Percentiles rank a stretch among this genome's conserved stretches.
These are phyloP conservation scores for Solanum verrucosum DNA, from an alignment of 257 asterid genomes.

Conservation along the genomic window DNA sequence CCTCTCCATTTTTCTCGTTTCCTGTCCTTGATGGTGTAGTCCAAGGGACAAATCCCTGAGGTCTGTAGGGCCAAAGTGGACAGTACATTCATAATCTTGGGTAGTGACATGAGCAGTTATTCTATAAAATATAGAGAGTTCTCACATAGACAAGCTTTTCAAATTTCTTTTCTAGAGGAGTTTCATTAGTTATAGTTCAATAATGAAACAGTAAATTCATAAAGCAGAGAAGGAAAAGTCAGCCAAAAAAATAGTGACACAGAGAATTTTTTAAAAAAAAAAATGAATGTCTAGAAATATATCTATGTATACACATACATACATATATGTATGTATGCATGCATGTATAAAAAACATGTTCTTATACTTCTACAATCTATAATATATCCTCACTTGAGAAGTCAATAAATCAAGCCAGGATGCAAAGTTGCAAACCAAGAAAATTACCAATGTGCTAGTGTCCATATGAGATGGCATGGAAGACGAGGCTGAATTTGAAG, in stretches of 20 bases:
- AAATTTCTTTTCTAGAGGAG: not conserved
- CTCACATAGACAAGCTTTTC: not conserved
- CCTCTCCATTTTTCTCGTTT: not conserved
- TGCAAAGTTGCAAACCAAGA: slow-evolving; percentile 2
- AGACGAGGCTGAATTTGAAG: slow-evolving; percentile 25
- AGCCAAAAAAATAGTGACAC: not conserved
- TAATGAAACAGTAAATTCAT: not conserved
- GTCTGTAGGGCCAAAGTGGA: not conserved
- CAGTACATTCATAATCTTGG: not conserved
- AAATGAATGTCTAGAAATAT: not conserved
- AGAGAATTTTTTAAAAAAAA: not conserved
- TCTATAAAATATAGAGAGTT: not conserved
- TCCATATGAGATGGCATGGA: slow-evolving; percentile 35
- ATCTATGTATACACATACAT: not conserved
- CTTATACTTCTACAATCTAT: not conserved
- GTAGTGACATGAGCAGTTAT: not conserved
- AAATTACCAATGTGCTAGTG: slow-evolving; percentile 30
- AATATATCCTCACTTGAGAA: not conserved
- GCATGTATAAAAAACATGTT: not conserved
- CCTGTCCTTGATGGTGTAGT: not conserved
- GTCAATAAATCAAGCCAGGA: not conserved
- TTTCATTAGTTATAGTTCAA: not conserved
- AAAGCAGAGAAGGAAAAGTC: not conserved
- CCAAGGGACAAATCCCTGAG: not conserved
- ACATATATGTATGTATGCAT: not conserved